Conservation (phyloP, 345 rosid genomes). For the Boechera divaricarpa region DNA sequence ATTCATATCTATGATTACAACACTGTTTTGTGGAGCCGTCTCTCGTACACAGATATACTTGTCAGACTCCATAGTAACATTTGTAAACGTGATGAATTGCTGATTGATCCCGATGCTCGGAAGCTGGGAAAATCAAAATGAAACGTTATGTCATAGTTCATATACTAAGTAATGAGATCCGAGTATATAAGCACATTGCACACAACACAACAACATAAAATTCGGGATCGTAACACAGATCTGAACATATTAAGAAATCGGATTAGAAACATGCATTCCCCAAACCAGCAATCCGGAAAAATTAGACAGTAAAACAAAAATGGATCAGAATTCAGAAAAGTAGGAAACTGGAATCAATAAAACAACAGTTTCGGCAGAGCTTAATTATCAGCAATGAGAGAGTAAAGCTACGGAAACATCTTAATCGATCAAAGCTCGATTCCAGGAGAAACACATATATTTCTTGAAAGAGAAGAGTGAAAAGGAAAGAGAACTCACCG, state of each 20-base stretch:
- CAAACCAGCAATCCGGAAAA: constrained; percentile 12
- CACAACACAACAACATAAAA: constrained; percentile 21
- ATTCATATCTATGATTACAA: constrained; percentile 79
- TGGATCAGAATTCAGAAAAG: constrained; percentile 28
- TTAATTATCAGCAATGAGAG: constrained; percentile 22
- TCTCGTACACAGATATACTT: constrained; percentile 89
- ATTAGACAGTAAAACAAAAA: constrained; percentile 1
- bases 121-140: constrained; percentile 54
- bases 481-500: constrained; percentile 54
- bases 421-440: constrained; percentile 17
- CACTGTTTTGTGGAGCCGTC: constrained; percentile 85
- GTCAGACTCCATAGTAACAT: constrained; percentile 89
- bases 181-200: constrained; percentile 19
- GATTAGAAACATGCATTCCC: constrained; percentile 33
- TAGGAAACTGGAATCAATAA: constrained; percentile 25
- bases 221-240: constrained; percentile 38
- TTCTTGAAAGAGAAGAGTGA: background rate
- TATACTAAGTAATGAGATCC: constrained; percentile 34
- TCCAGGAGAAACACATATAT: constrained; percentile 18
- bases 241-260: constrained; percentile 25
- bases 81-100: constrained; percentile 77
- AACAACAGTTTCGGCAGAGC: constrained; percentile 8
- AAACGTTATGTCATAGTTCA: constrained; percentile 12
- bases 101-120: constrained; percentile 77
- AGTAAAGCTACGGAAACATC: constrained; percentile 14